Conservation (phyloP, 2,329 filamentous ascomycete genomes). For the Arthrobotrys musiformis region DNA sequence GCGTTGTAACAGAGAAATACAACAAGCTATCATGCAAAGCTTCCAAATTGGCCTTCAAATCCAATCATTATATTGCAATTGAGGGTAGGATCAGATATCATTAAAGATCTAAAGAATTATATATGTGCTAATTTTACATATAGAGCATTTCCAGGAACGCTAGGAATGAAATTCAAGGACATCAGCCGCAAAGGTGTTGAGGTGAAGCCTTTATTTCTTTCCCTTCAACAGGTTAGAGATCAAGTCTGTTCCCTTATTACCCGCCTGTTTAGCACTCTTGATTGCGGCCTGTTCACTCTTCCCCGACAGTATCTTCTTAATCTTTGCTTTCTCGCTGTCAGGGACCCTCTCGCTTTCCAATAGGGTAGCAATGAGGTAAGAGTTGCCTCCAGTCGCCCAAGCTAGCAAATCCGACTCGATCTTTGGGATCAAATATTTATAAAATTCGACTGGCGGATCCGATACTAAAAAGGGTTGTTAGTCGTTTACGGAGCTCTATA, state of each 20-base stretch:
- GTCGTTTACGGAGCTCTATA: neutral
- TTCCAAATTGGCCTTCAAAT: neutral
- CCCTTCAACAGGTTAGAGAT: slow-evolving; percentile 41
- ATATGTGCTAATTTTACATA: neutral
- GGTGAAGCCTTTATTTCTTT: slow-evolving; percentile 2
- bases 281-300: slow-evolving; percentile 66
- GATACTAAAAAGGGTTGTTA: slow-evolving; percentile 69
- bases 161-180: neutral
- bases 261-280: slow-evolving; percentile 73
- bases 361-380: slow-evolving; percentile 86
- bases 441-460: slow-evolving; percentile 82
- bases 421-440: slow-evolving; percentile 80
- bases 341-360: slow-evolving; percentile 72
- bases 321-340: slow-evolving; percentile 66
- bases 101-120: neutral
- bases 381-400: slow-evolving; percentile 88
- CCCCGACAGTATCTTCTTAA: slow-evolving; percentile 66
- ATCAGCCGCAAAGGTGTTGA: neutral
- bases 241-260: slow-evolving; percentile 53
- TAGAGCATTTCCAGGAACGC: too few relatives aligned
- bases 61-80: neutral
- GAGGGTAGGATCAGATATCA: neutral
- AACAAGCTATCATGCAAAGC: neutral
- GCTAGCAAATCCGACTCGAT: slow-evolving; percentile 79
- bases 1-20: neutral